phyloP scores from a whole-genome alignment of 495 filamentous ascomycete genomes.

The Penicillium pancosmium region DNA sequence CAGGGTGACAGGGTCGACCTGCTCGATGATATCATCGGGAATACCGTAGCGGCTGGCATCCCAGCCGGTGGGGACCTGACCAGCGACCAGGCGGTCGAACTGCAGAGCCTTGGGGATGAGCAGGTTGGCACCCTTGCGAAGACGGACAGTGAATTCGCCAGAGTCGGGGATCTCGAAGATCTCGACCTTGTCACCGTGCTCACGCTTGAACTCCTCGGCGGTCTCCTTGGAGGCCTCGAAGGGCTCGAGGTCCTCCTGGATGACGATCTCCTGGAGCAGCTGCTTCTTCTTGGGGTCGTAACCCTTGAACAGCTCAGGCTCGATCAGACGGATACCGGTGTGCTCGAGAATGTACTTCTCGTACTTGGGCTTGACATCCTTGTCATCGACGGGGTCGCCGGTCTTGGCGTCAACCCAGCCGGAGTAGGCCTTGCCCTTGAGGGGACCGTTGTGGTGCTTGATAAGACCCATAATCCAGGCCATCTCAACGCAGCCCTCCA shows the following conservation, averaged over 20 bases:
- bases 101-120: slow-evolving; percentile 95
- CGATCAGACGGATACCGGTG: slow-evolving; percentile 95
- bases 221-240: slow-evolving; percentile 98
- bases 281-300: slow-evolving; percentile 99
- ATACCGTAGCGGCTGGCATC: slow-evolving; percentile 93
- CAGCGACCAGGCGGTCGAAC: slow-evolving; percentile 96
- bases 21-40: slow-evolving; percentile 94
- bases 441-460: slow-evolving; percentile 96
- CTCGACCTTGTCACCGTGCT: slow-evolving; percentile 96
- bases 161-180: slow-evolving; percentile 95
- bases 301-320: slow-evolving; percentile 94
- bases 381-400: slow-evolving; percentile 94
- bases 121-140: slow-evolving; percentile 92
- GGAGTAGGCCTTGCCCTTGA: slow-evolving; percentile 95
- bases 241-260: slow-evolving; percentile 93
- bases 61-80: slow-evolving; percentile 96
- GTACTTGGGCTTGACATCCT: slow-evolving; percentile 95
- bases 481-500: slow-evolving; percentile 99
- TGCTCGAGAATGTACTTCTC: slow-evolving; percentile 96
- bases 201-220: slow-evolving; percentile 93
- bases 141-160: slow-evolving; percentile 88
- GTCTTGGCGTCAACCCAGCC: slow-evolving; percentile 97
- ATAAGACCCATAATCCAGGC: slow-evolving; percentile 99
- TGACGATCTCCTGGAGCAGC: slow-evolving; percentile 94
- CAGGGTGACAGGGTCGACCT: slow-evolving; percentile 95